phyloP scores from a whole-genome alignment of 2,329 filamentous ascomycete genomes.

The Grosmannia clavigera region DNA sequence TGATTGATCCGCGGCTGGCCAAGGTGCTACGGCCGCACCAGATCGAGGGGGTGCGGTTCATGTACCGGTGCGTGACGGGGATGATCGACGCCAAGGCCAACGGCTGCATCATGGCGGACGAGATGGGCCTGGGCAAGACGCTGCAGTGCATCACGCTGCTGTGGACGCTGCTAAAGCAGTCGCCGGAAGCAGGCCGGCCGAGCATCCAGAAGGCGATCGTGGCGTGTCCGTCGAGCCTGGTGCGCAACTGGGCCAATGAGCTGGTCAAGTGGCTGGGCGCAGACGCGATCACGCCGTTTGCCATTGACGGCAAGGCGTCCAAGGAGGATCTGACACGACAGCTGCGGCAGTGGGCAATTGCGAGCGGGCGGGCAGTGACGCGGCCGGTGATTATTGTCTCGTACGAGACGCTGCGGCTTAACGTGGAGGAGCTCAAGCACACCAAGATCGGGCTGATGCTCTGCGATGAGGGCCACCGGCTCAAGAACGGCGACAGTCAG shows the following conservation, averaged over 20 bases:
- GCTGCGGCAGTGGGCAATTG: slow-evolving; percentile 87
- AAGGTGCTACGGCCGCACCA: slow-evolving; percentile 94
- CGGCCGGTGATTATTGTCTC: slow-evolving; percentile 94
- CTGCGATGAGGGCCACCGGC: slow-evolving; percentile 89
- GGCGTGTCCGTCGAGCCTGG: slow-evolving; percentile 89
- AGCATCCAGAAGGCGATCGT: slow-evolving; percentile 97
- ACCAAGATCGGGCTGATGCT: slow-evolving; percentile 85
- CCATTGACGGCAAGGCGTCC: slow-evolving; percentile 89
- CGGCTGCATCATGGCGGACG: slow-evolving; percentile 98
- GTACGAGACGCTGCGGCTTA: slow-evolving; percentile 86
- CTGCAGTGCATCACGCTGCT: slow-evolving; percentile 92
- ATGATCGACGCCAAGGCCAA: slow-evolving; percentile 88
- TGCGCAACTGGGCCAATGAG: slow-evolving; percentile 97
- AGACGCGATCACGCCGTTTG: slow-evolving; percentile 84
- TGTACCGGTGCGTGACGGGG: slow-evolving; percentile 91
- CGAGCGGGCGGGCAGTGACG: slow-evolving; percentile 78
- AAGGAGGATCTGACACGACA: slow-evolving; percentile 89
- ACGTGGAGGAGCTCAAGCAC: slow-evolving; percentile 80
- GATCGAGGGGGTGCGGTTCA: slow-evolving; percentile 93
- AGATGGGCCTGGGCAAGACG: slow-evolving; percentile 97
- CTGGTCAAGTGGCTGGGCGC: slow-evolving; percentile 91
- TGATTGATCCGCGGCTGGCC: slow-evolving; percentile 80
- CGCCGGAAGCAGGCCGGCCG: slow-evolving; percentile 82
- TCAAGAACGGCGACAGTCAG: slow-evolving; percentile 94
- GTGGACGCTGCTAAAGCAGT: slow-evolving; percentile 95